Conservation (phyloP, 1,139 yeast genomes). For the Saccharomyces hybrid region DNA sequence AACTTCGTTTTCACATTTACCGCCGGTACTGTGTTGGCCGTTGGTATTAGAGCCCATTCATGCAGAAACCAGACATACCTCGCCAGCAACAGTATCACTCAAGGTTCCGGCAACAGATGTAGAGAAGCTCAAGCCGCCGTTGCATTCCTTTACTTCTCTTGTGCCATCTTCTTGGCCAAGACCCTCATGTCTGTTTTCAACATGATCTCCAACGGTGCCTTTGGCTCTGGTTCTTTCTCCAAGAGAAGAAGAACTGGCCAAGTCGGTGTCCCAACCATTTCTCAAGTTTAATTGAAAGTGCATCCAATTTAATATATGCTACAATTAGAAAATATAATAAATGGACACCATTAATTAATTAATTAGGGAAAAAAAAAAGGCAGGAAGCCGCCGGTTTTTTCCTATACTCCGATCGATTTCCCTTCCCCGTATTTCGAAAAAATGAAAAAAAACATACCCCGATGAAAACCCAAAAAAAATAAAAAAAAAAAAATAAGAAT, state of each 20-base stretch:
- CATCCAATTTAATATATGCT: background rate
- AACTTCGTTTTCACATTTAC: conserved; percentile 88
- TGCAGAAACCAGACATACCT: conserved; percentile 65
- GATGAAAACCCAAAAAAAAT: background rate
- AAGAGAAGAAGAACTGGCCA: conserved; percentile 41
- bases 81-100: conserved; percentile 56
- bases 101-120: conserved; percentile 78
- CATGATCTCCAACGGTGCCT: conserved; percentile 64
- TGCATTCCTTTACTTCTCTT: conserved; percentile 86
- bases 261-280: conserved; percentile 83
- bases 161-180: conserved; percentile 68
- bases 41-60: conserved; percentile 78
- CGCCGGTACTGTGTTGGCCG: conserved; percentile 91
- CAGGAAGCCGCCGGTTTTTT: background rate
- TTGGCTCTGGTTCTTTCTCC: conserved; percentile 39
- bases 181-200: conserved; percentile 53
- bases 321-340: background rate
- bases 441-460: background rate
- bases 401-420: background rate
- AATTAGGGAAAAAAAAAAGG: background rate
- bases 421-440: background rate
- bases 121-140: conserved; percentile 90
- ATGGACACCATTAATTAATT: background rate
- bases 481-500: background rate
- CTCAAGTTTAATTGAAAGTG: conserved; percentile 52